Base-by-base conservation (phyloP, 1,284 basidiomycete species). In the Cryptococcus neoformans region DNA sequence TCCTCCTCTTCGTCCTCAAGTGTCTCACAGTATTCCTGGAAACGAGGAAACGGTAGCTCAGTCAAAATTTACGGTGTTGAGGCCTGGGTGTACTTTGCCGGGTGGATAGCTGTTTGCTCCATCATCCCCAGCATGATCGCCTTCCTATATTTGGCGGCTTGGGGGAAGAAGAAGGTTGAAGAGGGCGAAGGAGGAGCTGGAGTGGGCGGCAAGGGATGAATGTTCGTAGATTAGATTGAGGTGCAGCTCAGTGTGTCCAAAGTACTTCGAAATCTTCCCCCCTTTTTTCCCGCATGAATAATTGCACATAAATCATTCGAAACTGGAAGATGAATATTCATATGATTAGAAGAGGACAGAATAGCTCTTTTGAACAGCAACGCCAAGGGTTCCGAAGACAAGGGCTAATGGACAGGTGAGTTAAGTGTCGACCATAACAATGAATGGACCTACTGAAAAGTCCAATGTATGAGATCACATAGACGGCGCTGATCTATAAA, bases 71-170 rank as follows among this genome's bases (percentile, higher is more conserved):
- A 54, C 52, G 51, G 56, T 17, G 46, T 53, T 7, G 57, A 59
- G 44, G 45, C 51, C 14, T 59, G 48, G 44, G 57, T 55, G 2
- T 53, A 55, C 16, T 49, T 40, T 9, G 44, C 47, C 16, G 57
- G 57, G 0, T 59, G 54, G 54, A 54, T 56, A 44, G 36, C 53
- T 8, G 34, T 55, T 12, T 51, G 28, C 42, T 51, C 54, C 9
- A 53, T 59, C 17, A 36, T 59, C 21, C 53, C 57, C 6, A 53
- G 53, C 34, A 48, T 56, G 49, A 44, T 56, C n/a, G 54, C 57
- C 4, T 59, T 55, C 41, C 16, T 59, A 44, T 52, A 39, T 38
- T 28, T 56, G n/a, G 45, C 44, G 12, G 16, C 39, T 34, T 56
- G 55, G 55, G 55, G 55, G 3, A 56, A 56, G 35, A 52, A 52